Base-by-base conservation (phyloP, 169 alveolate genomes). In the Theileria sp. region DNA sequence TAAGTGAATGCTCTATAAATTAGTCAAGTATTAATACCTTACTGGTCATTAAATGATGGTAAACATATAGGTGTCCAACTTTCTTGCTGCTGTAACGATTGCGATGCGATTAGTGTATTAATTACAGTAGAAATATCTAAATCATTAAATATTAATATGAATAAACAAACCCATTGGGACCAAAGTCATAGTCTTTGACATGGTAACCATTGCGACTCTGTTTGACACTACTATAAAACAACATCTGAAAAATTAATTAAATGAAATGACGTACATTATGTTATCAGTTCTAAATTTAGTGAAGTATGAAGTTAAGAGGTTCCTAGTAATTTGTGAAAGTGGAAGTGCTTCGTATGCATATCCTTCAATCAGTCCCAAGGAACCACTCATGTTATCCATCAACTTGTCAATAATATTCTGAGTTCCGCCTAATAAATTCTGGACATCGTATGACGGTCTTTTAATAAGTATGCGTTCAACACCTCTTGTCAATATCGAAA, bases 51-150 rank as follows among this genome's bases (percentile, higher is more conserved):
- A 79, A 79, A 78, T 44, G 73, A 74, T 21, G 98, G 98, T 54
- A 95, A 87, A 69, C 98, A 95, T 50, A 95, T 80, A 17, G 98
- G 98, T 0, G 96, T 94, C 96, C 96, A 95, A 50, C 94, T 88
- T 84, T 95, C 98, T 61, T 92, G 93, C 71, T 93, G 94, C 71
- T 94, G 91, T 44, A 95, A 84, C 67, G 95, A 87, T 58, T 92
- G 89, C 70, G 94, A 91, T 21, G 96, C 89, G 73, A 81, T 87
- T 32, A 95, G 94, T 86, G 94, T 92, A 89, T 92, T 94, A 49
- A 92, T 87, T 34, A 93, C 91, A 70, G 94, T 85, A 25, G 93
- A 88, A 51, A 95, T 86, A 81, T 95, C 98, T 91, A 84, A 79
- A 32, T 60, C 68, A 60, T 25, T 60, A 60, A 60, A 2, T 12